Base-by-base conservation (phyloP, 2,329 filamentous ascomycete species). In the Fusarium brachygibbosum region DNA sequence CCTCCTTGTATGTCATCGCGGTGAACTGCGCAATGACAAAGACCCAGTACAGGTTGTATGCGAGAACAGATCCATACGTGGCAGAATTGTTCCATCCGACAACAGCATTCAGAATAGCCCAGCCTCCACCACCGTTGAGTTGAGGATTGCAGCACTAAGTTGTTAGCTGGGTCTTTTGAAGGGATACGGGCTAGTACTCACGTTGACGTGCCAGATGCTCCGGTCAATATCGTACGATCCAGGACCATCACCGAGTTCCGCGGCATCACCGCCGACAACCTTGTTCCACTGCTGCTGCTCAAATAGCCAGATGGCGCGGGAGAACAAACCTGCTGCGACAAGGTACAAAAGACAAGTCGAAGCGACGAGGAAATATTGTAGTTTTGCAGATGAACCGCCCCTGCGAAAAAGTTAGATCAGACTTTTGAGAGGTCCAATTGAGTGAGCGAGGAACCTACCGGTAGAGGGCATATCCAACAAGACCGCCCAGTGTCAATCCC, bases 11-110 rank as follows among this genome's bases (percentile, higher is more conserved):
- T 41, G 89, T 84, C 84, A 95, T 85, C 35, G 82, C 75, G 9
- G 88, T 69, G 76, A 95, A 92, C 14, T 85, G 85, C 25, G 93
- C 86, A 52, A 94, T 93, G 69, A 96, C 87, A 12, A 83, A 82
- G 41, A 95, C 80, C 94, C 93, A 97, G 83, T 97, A 97, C 13
- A 95, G 55, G 76, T 96, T 97, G 81, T 97, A 97, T 4, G 91
- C 89, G 60, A 97, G 88, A 66, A 97, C 91, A 2, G 92, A 94
- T 48, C 93, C 93, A 74, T 95, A 94, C 2, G 93, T 97, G 6
- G 92, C 94, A 17, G 91, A 93, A 81, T 97, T 97, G 67, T 90
- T 87, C 94, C 94, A 97, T 58, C 94, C 93, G 9, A 97, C 84
- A 41, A 97, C 84, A 60, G 92, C 89, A 74, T 97, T 95, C 84